These are phyloP conservation scores for Kurtzmaniella fragi DNA, from an alignment of 805 yeast species.

Conservation along the genomic window DNA sequence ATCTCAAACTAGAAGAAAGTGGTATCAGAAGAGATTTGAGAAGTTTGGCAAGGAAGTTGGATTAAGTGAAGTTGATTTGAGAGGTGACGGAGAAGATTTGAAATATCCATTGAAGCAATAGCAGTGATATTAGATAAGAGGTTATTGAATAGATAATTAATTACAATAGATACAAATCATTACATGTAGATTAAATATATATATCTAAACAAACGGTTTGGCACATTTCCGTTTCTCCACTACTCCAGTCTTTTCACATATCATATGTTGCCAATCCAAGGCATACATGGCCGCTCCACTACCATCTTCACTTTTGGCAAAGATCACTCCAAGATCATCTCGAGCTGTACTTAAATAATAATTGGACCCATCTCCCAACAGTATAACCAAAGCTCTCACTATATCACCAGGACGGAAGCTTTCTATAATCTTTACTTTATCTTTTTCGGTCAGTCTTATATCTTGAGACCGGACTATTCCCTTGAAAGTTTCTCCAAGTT, in stretches of 20 bases:
- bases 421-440: slow-evolving; percentile 71
- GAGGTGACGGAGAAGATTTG: slow-evolving; percentile 38
- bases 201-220: slow-evolving; percentile 54
- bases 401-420: slow-evolving; percentile 90
- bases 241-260: slow-evolving; percentile 67
- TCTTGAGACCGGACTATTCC: slow-evolving; percentile 86
- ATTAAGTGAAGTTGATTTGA: slow-evolving; percentile 73
- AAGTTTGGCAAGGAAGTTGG: slow-evolving; percentile 69
- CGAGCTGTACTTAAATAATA: slow-evolving; percentile 86
- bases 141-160: neutral
- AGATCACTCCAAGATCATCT: slow-evolving; percentile 90
- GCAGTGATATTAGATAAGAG: neutral
- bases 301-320: slow-evolving; percentile 69
- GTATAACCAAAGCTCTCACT: slow-evolving; percentile 75
- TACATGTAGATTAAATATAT: no score
- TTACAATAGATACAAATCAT: no score
- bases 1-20: slow-evolving; percentile 53
- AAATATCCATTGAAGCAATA: slow-evolving; percentile 16
- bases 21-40: slow-evolving; percentile 63
- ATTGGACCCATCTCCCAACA: slow-evolving; percentile 90
- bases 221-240: slow-evolving; percentile 87
- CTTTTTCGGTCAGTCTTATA: slow-evolving; percentile 86
- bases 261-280: slow-evolving; percentile 94
- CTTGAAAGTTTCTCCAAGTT: slow-evolving; percentile 82
- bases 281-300: slow-evolving; percentile 79